Percentiles rank a stretch among this genome's conserved stretches.
Conservation (phyloP, 2,329 filamentous ascomycete genomes). For the Claviceps digitariae region DNA sequence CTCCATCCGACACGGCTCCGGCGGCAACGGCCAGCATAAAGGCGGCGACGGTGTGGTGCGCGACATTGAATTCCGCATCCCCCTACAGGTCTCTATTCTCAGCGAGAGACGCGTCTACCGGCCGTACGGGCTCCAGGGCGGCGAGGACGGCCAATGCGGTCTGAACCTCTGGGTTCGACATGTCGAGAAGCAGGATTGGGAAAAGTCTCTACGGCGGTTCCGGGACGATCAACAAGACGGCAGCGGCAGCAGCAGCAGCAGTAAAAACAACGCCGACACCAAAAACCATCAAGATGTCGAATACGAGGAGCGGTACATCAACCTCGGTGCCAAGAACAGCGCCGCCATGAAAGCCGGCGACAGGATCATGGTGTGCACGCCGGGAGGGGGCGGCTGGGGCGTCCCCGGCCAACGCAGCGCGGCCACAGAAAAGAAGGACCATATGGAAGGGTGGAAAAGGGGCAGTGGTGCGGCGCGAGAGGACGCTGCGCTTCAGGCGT, state of each 20-base stretch:
- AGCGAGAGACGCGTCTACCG: conserved; percentile 65
- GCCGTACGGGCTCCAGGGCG: conserved; percentile 57
- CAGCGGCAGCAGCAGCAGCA: conserved; percentile 6
- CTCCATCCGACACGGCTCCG: conserved; percentile 46
- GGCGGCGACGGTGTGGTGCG: conserved; percentile 65
- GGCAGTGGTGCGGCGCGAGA: conserved; percentile 44
- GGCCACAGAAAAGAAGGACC: conserved; percentile 38
- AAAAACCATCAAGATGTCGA: conserved; percentile 22
- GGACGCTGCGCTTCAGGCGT: conserved; percentile 45
- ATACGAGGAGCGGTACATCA: conserved; percentile 50
- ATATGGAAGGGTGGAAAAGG: conserved; percentile 37
- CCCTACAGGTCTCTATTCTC: conserved; percentile 64
- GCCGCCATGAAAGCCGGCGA: conserved; percentile 65
- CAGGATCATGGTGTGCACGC: conserved; percentile 63
- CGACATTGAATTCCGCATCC: conserved; percentile 68
- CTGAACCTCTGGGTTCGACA: conserved; percentile 78
- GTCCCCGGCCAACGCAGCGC: conserved; percentile 42
- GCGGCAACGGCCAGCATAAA: conserved; percentile 49
- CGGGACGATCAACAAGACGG: conserved; percentile 12
- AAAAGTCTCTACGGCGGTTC: conserved; percentile 27
- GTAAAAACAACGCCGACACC: conserved; percentile 9
- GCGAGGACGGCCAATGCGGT: conserved; percentile 64
- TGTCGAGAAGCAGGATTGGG: conserved; percentile 44
- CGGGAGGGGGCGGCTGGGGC: conserved; percentile 71
- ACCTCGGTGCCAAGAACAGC: conserved; percentile 67